Conservation (phyloP, 2,329 filamentous ascomycete genomes). For the Boeremia lycopersici region DNA sequence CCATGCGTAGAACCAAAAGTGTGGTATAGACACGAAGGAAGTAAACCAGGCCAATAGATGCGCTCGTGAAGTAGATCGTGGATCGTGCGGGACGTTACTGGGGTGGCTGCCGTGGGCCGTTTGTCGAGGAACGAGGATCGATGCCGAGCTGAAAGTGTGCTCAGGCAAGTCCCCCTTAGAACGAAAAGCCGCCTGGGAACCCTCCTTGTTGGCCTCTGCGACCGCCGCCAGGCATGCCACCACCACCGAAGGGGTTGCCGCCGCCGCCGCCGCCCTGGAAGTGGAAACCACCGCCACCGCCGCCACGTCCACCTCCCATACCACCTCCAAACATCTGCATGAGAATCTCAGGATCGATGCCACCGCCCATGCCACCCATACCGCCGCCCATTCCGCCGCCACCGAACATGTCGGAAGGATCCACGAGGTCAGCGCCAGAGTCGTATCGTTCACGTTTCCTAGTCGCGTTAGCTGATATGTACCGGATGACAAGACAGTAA, state of each 20-base stretch:
- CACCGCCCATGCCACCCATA: constrained; percentile 61
- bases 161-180: constrained; percentile 15
- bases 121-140: background rate
- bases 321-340: constrained; percentile 54
- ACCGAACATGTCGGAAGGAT: constrained; percentile 84
- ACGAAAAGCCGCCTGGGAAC: constrained; percentile 35
- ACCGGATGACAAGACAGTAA: background rate
- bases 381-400: constrained; percentile 64
- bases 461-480: constrained; percentile 9
- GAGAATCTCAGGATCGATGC: constrained; percentile 43
- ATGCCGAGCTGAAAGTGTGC: background rate
- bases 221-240: constrained; percentile 42
- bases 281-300: constrained; percentile 55
- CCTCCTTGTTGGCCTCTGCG: constrained; percentile 30
- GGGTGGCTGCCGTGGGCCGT: background rate
- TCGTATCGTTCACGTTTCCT: constrained; percentile 91
- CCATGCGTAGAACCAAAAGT: constrained; percentile 26
- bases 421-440: constrained; percentile 87
- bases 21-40: constrained; percentile 32
- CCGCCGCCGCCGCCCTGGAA: constrained; percentile 54
- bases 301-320: constrained; percentile 52
- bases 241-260: constrained; percentile 40
- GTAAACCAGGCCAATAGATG: constrained; percentile 15
- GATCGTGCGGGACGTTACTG: constrained; percentile 10
- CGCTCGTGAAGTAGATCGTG: constrained; percentile 16